Percentiles rank a stretch among this genome's conserved stretches.
phyloP scores from a whole-genome alignment of 2,329 filamentous ascomycete genomes.

The Plectosphaerella plurivora region DNA sequence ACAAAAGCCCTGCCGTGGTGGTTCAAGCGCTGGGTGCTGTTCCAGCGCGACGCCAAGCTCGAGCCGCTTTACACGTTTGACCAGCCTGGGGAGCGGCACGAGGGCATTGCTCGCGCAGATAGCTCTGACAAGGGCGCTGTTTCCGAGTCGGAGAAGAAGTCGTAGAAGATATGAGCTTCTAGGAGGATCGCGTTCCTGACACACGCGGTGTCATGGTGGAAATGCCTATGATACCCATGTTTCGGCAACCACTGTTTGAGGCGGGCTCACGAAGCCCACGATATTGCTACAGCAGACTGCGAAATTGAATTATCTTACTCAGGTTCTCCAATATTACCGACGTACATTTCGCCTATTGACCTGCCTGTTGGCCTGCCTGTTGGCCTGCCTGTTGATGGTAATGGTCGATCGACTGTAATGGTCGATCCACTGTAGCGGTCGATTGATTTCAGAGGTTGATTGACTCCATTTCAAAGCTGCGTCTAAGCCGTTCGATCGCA shows the following conservation, averaged over 20 bases:
- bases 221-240: background rate
- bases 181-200: background rate
- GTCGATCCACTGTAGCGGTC: too few species aligned
- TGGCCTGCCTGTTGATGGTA: too few species aligned
- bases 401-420: too few species aligned
- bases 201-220: background rate
- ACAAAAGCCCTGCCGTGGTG: constrained; percentile 26
- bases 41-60: constrained; percentile 24
- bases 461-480: too few species aligned
- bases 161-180: background rate
- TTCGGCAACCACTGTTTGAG: background rate
- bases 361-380: too few species aligned
- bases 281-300: too few species aligned
- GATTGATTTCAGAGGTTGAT: too few species aligned
- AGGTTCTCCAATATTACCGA: too few species aligned
- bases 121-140: constrained; percentile 1
- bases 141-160: constrained; percentile 11
- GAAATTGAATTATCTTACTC: too few species aligned
- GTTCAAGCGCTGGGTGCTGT: constrained; percentile 22
- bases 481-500: too few species aligned
- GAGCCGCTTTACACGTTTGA: constrained; percentile 39
- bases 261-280: too few species aligned
- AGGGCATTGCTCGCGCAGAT: background rate
- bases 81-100: background rate
- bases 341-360: too few species aligned